Conservation (phyloP, 306 rosid genomes). For the Gynostemma pentaphyllum region DNA sequence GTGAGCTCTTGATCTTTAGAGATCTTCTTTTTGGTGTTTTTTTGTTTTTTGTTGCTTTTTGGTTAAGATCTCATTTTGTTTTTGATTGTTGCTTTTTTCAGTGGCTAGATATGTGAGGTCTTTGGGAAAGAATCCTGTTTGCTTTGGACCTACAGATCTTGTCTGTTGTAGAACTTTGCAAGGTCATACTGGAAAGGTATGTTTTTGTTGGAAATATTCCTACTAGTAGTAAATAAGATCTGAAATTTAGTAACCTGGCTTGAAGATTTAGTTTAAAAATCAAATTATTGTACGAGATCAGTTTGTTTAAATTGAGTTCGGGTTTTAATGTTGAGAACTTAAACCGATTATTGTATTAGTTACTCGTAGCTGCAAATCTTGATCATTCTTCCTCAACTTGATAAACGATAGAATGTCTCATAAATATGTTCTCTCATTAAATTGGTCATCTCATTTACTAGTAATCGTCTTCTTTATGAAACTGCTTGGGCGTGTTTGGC, state of each 20-base stretch:
- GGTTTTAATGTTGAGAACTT: background rate
- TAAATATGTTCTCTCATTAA: background rate
- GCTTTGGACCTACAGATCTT: conserved; percentile 91
- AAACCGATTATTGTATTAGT: background rate
- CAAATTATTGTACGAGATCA: background rate
- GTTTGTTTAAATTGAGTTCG: background rate
- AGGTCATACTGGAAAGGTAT: conserved; percentile 83
- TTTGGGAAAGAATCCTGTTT: conserved; percentile 57
- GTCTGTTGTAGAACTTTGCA: conserved; percentile 90
- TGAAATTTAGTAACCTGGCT: background rate
- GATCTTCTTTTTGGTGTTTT: background rate
- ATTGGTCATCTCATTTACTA: background rate
- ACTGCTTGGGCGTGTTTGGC: too few species aligned
- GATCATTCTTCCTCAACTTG: background rate
- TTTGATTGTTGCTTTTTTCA: conserved; percentile 19
- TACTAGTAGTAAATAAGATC: background rate
- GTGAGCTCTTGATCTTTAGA: conserved; percentile 17
- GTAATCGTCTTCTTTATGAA: too few species aligned
- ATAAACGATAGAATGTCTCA: background rate
- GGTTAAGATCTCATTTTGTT: conserved; percentile 25
- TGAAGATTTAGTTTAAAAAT: background rate
- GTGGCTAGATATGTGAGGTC: conserved; percentile 65
- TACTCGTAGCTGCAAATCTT: background rate
- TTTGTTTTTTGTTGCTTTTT: background rate
- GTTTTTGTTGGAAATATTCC: background rate